Percentiles rank a stretch among this genome's conserved stretches.
These are phyloP conservation scores for Aquilaria sinensis DNA, from an alignment of 345 rosid genomes.

Conservation along the genomic window DNA sequence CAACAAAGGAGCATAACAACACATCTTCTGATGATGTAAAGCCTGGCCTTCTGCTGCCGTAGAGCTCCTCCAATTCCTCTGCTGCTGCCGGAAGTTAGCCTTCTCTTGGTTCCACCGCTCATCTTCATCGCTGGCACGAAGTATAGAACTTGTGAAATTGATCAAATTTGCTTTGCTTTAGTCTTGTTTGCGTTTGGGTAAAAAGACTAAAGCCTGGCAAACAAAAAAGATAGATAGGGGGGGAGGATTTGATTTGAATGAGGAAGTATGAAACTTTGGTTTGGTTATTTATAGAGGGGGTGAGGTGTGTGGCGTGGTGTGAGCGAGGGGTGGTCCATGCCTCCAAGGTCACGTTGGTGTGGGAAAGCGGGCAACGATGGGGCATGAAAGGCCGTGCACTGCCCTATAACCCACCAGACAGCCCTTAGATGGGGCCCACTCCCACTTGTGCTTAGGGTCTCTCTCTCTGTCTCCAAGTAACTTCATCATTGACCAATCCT, in stretches of 20 bases:
- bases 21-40: slow-evolving; percentile 56
- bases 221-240: too few species aligned
- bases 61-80: slow-evolving; percentile 49
- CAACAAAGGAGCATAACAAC: slow-evolving; percentile 66
- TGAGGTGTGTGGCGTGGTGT: too few species aligned
- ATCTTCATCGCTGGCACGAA: slow-evolving; percentile 13
- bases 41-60: slow-evolving; percentile 47
- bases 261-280: too few species aligned
- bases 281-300: too few species aligned
- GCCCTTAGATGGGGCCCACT: slow-evolving; percentile 23
- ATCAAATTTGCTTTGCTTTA: too few species aligned
- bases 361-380: slow-evolving; percentile 51
- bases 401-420: slow-evolving; percentile 59
- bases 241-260: too few species aligned
- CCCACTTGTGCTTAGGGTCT: slow-evolving; percentile 21
- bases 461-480: slow-evolving; percentile 20
- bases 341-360: slow-evolving; percentile 41
- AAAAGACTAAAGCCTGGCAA: too few species aligned
- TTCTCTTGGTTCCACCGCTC: slow-evolving; percentile 1
- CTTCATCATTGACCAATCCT: slow-evolving; percentile 3
- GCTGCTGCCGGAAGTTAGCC: slow-evolving; percentile 25
- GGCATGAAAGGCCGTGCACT: slow-evolving; percentile 60
- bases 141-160: too few species aligned
- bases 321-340: too few species aligned
- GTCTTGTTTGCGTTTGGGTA: too few species aligned